Evolutionary conservation across 768 basidiomycete genomes (phyloP), one percentile per base, ranked within the genome.

Genomic region (Suillus tomentosus): DNA sequence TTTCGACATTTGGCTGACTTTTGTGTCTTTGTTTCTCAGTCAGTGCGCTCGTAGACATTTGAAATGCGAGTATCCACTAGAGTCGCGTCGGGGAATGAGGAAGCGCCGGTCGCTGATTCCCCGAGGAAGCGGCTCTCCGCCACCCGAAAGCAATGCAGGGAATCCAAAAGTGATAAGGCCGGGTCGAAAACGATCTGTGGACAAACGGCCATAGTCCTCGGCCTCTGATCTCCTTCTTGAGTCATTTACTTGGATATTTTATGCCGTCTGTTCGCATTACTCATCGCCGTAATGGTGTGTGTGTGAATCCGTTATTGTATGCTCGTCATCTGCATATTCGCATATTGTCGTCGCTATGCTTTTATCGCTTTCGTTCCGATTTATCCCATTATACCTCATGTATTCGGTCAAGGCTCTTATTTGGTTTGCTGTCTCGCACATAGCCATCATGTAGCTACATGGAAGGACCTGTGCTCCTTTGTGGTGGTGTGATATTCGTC

Each of bases 1-100:
- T 65, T 3, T 37, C 19, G 55, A 67, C 36, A 45, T 19, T 56
- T 60, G 66, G 51, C 71, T 79, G n/a, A 75, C 67, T 65, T 62
- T 71, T 60, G 57, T 69, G 39, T 48, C 53, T 72, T 54, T 39
- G 56, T 67, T 70, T 67, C 64, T 57, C 72, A 92, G 90, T 74
- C 90, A 92, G 79, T 92, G 90, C 70, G 84, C 84, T 59, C 82
- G 88, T 48, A 85, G 90, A 31, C 84, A 84, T 37, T 83, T 91
- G 56, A 84, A 80, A 63, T 92, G 90, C 72, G 87, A 87, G 69
- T 91, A 89, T 68, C 90, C 90, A 1, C 74, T 79, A 7, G 88
- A 88, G 73, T 90, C 88, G 68, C 81, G 88, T 42, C 82, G 90
- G 19, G 90, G 90, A 11, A 85, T 88, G 82, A 81, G 87, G 59